Evolutionary conservation across 148 eudicot genomes (phyloP).

Genomic region (Dianthus caryophyllus): DNA sequence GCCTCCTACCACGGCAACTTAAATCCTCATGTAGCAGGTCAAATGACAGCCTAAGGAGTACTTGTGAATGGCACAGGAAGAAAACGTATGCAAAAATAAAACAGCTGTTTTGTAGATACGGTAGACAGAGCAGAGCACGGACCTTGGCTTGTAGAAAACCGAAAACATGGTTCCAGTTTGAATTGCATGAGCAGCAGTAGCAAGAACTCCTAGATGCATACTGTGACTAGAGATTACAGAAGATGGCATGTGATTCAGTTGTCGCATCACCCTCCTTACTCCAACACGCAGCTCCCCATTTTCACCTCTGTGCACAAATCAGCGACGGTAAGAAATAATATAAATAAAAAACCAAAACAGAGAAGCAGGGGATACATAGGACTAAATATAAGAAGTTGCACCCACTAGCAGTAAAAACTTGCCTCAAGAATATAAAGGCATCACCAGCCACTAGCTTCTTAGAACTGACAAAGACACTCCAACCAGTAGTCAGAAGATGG

Average conservation of each 20-base stretch:
- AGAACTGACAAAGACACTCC: slow-evolving; percentile 98
- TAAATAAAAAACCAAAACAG: background rate
- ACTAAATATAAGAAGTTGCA: background rate
- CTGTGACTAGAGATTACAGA: slow-evolving; percentile 97
- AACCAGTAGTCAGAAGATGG: slow-evolving; percentile 90
- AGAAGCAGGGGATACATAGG: background rate
- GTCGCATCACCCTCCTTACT: slow-evolving; percentile 85
- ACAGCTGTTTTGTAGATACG: too few species aligned
- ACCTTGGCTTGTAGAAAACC: slow-evolving; percentile 92
- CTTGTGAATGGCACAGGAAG: too few species aligned
- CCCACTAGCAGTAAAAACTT: slow-evolving; percentile 20
- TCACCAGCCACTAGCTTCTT: slow-evolving; percentile 94
- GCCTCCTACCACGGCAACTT: too few species aligned
- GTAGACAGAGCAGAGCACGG: slow-evolving; percentile 13
- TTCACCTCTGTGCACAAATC: slow-evolving; percentile 58
- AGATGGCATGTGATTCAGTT: slow-evolving; percentile 75
- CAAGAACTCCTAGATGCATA: slow-evolving; percentile 97
- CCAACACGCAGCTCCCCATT: slow-evolving; percentile 92
- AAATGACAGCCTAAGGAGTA: too few species aligned
- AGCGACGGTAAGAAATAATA: background rate
- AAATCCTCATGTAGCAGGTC: background rate
- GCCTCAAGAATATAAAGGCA: slow-evolving; percentile 91
- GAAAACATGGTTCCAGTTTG: slow-evolving; percentile 67
- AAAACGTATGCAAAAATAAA: too few species aligned
- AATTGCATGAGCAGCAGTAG: slow-evolving; percentile 92